Conservation (phyloP, 2,329 filamentous ascomycete genomes). For the Pseudocercospora crystallina region DNA sequence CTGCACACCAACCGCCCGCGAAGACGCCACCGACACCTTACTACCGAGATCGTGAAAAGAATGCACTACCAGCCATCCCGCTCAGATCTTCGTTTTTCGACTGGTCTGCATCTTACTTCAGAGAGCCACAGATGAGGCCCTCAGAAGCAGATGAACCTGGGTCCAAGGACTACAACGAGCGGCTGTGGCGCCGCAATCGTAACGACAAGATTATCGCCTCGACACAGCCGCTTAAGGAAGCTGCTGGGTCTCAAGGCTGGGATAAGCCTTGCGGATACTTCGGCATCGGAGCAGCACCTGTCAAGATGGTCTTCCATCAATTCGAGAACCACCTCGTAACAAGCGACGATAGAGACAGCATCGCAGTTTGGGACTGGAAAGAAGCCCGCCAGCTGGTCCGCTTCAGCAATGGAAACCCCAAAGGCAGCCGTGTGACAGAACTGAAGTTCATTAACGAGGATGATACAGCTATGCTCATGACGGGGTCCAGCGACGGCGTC, state of each 20-base stretch:
- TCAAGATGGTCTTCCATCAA: constrained; percentile 94
- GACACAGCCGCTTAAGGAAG: constrained; percentile 89
- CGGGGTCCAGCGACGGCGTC: constrained; percentile 91
- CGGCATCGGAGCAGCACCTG: constrained; percentile 84
- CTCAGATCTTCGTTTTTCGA: constrained; percentile 82
- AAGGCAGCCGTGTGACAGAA: constrained; percentile 88
- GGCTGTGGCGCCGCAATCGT: constrained; percentile 85
- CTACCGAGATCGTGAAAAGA: constrained; percentile 63
- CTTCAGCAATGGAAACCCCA: constrained; percentile 93
- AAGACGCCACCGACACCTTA: constrained; percentile 76
- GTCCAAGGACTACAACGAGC: constrained; percentile 92
- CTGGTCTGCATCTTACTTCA: constrained; percentile 96
- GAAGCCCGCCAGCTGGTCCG: constrained; percentile 70
- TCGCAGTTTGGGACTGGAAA: constrained; percentile 91
- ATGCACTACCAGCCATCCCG: constrained; percentile 65
- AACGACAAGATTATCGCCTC: constrained; percentile 91
- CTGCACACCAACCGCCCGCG: constrained; percentile 66
- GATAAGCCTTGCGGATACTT: constrained; percentile 78
- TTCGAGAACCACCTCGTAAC: constrained; percentile 96
- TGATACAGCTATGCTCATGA: constrained; percentile 91
- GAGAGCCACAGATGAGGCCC: constrained; percentile 96
- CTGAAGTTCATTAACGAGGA: constrained; percentile 98
- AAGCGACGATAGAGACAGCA: constrained; percentile 86
- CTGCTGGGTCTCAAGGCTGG: constrained; percentile 83
- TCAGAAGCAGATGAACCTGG: constrained; percentile 95